Conservation (phyloP, 441 rosid species). For the Arabidopsis hybrid region DNA sequence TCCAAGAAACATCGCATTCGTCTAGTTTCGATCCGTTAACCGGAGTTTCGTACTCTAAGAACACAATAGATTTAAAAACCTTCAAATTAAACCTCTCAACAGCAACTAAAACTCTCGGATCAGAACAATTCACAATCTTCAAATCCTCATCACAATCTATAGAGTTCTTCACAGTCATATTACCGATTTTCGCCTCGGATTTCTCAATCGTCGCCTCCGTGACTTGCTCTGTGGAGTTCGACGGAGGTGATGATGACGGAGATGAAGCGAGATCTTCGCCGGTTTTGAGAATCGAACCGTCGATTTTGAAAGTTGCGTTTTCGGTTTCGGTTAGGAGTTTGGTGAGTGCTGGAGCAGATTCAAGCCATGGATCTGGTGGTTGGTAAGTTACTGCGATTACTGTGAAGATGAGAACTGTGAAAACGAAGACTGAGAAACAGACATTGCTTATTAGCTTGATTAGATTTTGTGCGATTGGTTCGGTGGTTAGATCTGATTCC, state of each 20-base stretch:
- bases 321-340: slow-evolving; percentile 73
- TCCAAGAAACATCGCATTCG: slow-evolving; percentile 94
- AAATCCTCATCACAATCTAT: slow-evolving; percentile 61
- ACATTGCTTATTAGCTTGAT: slow-evolving; percentile 85
- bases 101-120: slow-evolving; percentile 72
- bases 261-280: slow-evolving; percentile 75
- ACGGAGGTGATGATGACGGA: slow-evolving; percentile 49
- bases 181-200: slow-evolving; percentile 59
- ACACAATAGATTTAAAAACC: slow-evolving; percentile 72
- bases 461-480: slow-evolving; percentile 85
- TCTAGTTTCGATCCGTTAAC: slow-evolving; percentile 72
- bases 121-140: slow-evolving; percentile 78
- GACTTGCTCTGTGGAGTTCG: slow-evolving; percentile 42
- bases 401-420: slow-evolving; percentile 82
- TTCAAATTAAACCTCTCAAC: slow-evolving; percentile 82
- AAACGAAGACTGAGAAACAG: slow-evolving; percentile 92
- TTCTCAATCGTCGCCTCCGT: slow-evolving; percentile 72
- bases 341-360: slow-evolving; percentile 90
- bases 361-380: slow-evolving; percentile 98
- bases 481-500: slow-evolving; percentile 66
- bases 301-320: slow-evolving; percentile 83
- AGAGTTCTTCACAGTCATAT: slow-evolving; percentile 51
- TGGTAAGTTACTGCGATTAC: slow-evolving; percentile 93
- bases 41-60: slow-evolving; percentile 79
- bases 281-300: slow-evolving; percentile 70